Evolutionary conservation across 2,329 filamentous ascomycete species (phyloP).

Genomic region (Penicillium sp.): DNA sequence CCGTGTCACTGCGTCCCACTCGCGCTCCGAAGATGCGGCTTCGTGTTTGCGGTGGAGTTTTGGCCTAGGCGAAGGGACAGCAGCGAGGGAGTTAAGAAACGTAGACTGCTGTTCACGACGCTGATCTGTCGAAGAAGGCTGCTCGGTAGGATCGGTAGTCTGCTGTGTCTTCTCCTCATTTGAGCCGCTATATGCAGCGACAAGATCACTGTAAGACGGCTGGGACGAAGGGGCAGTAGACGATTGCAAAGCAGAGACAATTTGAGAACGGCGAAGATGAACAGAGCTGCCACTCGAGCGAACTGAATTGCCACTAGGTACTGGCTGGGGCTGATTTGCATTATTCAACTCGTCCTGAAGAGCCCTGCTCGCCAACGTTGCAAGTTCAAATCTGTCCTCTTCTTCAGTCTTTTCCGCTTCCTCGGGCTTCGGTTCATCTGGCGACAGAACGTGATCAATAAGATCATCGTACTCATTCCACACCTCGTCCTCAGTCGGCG

Average conservation of each 20-base stretch:
- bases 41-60: slow-evolving; percentile 35
- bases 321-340: slow-evolving; percentile 11
- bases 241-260: slow-evolving; percentile 52
- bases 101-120: slow-evolving; percentile 28
- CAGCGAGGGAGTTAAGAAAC: slow-evolving; percentile 28
- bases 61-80: slow-evolving; percentile 22
- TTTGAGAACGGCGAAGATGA: slow-evolving; percentile 51
- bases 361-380: slow-evolving; percentile 40
- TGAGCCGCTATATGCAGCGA: slow-evolving; percentile 50
- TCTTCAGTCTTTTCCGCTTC: slow-evolving; percentile 16
- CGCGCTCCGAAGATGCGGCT: slow-evolving; percentile 44
- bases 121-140: slow-evolving; percentile 19
- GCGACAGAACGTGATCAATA: slow-evolving; percentile 66
- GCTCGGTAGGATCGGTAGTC: background rate
- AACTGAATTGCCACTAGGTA: slow-evolving; percentile 26
- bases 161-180: slow-evolving; percentile 19
- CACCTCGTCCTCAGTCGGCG: slow-evolving; percentile 76
- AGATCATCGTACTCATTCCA: slow-evolving; percentile 95
- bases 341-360: slow-evolving; percentile 39
- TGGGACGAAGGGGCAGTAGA: slow-evolving; percentile 53
- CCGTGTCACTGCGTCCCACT: slow-evolving; percentile 43
- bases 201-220: slow-evolving; percentile 55
- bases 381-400: slow-evolving; percentile 37
- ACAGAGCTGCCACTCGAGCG: slow-evolving; percentile 38
- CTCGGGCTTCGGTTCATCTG: slow-evolving; percentile 33